Percentiles rank a stretch among this genome's conserved stretches.
Evolutionary conservation across 2,329 filamentous ascomycete genomes (phyloP).

Genomic region (Cephalotrichum gorgonifer): DNA sequence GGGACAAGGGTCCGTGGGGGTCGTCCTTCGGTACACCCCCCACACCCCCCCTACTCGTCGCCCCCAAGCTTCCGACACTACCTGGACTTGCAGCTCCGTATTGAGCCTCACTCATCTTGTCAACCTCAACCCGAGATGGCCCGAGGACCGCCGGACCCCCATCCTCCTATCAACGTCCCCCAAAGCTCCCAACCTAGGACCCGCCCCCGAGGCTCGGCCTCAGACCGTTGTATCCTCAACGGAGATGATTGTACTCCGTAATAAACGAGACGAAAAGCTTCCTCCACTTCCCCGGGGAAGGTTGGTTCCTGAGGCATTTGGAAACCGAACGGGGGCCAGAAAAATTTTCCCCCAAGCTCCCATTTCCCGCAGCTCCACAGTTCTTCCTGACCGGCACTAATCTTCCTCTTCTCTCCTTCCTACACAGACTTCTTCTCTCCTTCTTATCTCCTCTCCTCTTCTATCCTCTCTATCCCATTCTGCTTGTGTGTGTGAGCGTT

Average conservation of each 20-base stretch:
- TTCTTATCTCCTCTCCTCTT: conserved; percentile 8
- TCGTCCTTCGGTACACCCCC: background rate
- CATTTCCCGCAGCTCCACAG: conserved; percentile 5
- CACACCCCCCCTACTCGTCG: background rate
- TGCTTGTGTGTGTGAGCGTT: conserved; percentile 4
- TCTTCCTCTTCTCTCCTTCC: background rate
- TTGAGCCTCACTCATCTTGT: conserved; percentile 1
- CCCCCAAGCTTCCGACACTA: background rate
- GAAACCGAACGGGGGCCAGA: background rate
- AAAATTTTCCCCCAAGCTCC: conserved; percentile 3
- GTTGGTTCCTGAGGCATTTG: conserved; percentile 5
- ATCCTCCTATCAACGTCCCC: conserved; percentile 1
- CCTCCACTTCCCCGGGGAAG: background rate
- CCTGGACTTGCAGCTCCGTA: background rate
- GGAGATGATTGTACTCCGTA: background rate
- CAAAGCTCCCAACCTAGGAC: background rate
- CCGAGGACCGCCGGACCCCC: background rate
- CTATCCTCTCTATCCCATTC: conserved; percentile 9
- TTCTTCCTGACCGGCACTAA: conserved; percentile 2
- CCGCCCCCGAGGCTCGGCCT: background rate
- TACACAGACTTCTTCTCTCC: conserved; percentile 10
- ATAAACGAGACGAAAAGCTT: background rate
- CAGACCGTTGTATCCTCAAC: background rate
- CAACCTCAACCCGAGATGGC: conserved; percentile 4
- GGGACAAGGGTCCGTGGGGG: background rate